Evolutionary conservation across 202 grass and related monocot species (phyloP).

Genomic region (Schoenoplectus triqueter): DNA sequence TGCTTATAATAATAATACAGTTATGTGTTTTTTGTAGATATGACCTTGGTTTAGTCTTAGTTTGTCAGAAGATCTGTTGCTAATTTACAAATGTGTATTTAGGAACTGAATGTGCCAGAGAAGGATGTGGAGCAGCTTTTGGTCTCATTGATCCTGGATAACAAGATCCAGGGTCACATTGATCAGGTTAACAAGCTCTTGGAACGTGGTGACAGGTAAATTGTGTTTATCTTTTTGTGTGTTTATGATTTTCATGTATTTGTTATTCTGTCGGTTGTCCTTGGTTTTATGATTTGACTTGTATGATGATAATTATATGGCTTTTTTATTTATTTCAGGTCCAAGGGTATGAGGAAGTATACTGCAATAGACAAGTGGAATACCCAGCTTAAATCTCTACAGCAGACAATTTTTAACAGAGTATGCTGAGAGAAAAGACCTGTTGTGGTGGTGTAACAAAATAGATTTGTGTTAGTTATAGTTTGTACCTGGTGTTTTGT

Average conservation of each 20-base stretch:
- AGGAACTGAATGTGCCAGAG: conserved; percentile 94
- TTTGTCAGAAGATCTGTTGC: neutral
- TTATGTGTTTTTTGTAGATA: neutral
- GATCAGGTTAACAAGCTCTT: conserved; percentile 98
- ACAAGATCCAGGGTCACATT: conserved; percentile 93
- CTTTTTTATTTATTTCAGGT: conserved; percentile 50
- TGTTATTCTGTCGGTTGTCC: neutral
- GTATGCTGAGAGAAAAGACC: conserved; percentile 58
- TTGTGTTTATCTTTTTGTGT: neutral
- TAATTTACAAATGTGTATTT: conserved; percentile 14
- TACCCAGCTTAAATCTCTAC: conserved; percentile 75
- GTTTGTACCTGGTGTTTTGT: conserved; percentile 15
- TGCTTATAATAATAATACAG: neutral
- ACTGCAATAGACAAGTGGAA: conserved; percentile 97
- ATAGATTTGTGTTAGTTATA: neutral
- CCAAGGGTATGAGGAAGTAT: conserved; percentile 91
- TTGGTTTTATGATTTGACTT: neutral
- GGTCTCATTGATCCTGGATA: conserved; percentile 93
- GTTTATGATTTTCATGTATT: neutral
- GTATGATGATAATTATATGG: conserved; percentile 1
- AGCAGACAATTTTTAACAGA: conserved; percentile 82
- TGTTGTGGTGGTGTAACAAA: neutral
- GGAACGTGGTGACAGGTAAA: conserved; percentile 81
- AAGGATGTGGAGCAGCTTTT: conserved; percentile 98
- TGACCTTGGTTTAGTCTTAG: neutral